Percentiles rank a stretch among this genome's conserved stretches.
phyloP scores from a whole-genome alignment of 495 filamentous ascomycete genomes.

The Penicillium psychrofluorescens region DNA sequence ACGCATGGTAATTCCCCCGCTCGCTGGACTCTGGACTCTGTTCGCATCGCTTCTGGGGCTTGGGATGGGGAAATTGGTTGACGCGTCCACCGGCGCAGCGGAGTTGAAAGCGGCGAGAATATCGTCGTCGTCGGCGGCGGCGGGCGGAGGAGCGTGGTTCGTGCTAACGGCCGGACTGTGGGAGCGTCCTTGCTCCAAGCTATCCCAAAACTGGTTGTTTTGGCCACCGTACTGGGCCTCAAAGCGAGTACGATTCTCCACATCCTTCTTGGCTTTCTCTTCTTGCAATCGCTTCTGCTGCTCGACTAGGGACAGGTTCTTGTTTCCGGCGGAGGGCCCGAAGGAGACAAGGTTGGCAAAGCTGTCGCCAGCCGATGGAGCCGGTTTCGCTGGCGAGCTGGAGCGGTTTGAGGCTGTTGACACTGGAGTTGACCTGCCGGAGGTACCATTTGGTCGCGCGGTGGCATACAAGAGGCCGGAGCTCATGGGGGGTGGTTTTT shows the following conservation, averaged over 20 bases:
- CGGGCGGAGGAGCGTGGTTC: conserved; percentile 42
- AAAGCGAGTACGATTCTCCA: conserved; percentile 57
- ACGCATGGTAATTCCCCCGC: conserved; percentile 15
- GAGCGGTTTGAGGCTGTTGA: conserved; percentile 47
- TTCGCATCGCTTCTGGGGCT: conserved; percentile 15
- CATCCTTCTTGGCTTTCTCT: conserved; percentile 68
- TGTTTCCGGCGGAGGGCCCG: conserved; percentile 52
- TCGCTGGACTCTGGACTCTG: conserved; percentile 9
- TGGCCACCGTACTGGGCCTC: conserved; percentile 66
- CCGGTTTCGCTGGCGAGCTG: conserved; percentile 43
- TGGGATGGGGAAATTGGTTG: conserved; percentile 52
- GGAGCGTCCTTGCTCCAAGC: conserved; percentile 40
- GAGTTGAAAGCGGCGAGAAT: conserved; percentile 57
- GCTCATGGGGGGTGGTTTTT: conserved; percentile 44
- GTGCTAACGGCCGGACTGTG: conserved; percentile 31
- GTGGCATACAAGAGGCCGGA: conserved; percentile 51
- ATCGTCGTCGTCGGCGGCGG: conserved; percentile 46
- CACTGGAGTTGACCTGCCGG: conserved; percentile 63
- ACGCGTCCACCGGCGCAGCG: conserved; percentile 52
- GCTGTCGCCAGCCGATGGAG: conserved; percentile 67
- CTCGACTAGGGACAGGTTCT: conserved; percentile 72
- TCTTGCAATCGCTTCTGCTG: conserved; percentile 76
- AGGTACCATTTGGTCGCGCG: conserved; percentile 51
- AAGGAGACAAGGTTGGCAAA: conserved; percentile 86
- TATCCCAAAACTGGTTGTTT: conserved; percentile 65